Conservation (phyloP, 345 rosid species). For the Abelmoschus esculentus region DNA sequence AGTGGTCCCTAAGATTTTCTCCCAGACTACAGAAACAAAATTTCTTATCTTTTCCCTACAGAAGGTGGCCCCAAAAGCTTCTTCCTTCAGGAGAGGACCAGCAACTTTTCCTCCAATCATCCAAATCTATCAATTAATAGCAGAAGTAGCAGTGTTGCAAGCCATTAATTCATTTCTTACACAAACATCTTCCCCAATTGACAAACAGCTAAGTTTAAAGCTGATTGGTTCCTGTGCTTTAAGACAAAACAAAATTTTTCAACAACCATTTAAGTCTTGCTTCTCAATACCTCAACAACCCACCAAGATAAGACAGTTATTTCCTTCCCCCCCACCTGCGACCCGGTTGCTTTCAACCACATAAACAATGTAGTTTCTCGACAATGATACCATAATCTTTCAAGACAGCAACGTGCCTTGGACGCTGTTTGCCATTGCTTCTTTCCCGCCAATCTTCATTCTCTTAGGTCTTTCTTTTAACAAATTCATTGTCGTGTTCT, state of each 20-base stretch:
- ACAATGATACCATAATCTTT: conserved; percentile 31
- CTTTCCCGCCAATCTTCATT: conserved; percentile 15
- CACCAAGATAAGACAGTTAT: conserved; percentile 5
- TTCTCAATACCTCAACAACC: conserved; percentile 6
- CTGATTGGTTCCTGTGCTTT: neutral
- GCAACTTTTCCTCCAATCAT: neutral
- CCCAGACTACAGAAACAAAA: neutral
- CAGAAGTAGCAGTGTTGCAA: neutral
- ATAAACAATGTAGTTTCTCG: conserved; percentile 18
- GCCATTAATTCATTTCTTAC: neutral
- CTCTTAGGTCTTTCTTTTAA: neutral
- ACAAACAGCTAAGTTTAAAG: neutral
- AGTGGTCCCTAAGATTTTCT: neutral
- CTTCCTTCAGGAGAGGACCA: neutral
- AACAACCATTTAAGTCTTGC: neutral
- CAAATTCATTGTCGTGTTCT: neutral
- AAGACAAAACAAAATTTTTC: neutral
- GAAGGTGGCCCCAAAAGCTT: neutral
- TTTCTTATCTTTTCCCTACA: neutral
- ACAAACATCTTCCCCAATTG: too few species aligned
- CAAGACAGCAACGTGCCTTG: conserved; percentile 32
- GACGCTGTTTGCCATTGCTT: conserved; percentile 14
- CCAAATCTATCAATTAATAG: conserved; percentile 3
- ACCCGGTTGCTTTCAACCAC: conserved; percentile 10
- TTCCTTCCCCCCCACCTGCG: neutral